Evolutionary conservation across 164 flowering plant species (phyloP).

Genomic region (Hamamelis virginiana): DNA sequence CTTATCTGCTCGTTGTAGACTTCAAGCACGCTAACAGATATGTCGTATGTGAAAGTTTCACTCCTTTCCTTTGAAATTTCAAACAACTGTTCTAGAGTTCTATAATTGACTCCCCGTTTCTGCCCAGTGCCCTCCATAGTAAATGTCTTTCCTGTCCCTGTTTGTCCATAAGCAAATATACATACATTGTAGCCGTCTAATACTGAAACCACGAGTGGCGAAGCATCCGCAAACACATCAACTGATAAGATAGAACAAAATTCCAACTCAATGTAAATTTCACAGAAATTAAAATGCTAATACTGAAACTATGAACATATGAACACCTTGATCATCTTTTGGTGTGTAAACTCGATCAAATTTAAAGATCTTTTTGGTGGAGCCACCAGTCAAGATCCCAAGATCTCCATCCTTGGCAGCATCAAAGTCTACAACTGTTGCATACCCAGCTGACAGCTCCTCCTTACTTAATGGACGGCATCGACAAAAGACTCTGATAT

Average conservation of each 20-base stretch:
- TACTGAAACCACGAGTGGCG: conserved; percentile 37
- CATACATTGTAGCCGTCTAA: conserved; percentile 46
- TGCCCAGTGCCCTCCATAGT: conserved; percentile 52
- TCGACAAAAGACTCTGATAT: conserved; percentile 89
- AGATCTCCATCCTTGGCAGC: conserved; percentile 81
- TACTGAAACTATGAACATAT: too few relatives aligned
- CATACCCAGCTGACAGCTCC: conserved; percentile 49
- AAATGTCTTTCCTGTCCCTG: conserved; percentile 46
- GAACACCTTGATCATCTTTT: conserved; percentile 74
- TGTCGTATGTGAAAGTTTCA: conserved; percentile 53
- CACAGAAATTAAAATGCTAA: too few relatives aligned
- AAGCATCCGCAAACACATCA: conserved; percentile 35
- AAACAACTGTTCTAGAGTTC: conserved; percentile 77
- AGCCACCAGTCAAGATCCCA: conserved; percentile 46
- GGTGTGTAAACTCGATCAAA: conserved; percentile 84
- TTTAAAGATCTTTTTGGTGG: conserved; percentile 63
- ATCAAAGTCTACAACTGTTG: conserved; percentile 62
- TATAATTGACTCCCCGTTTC: conserved; percentile 82
- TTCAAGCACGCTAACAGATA: conserved; percentile 88
- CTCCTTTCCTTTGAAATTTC: conserved; percentile 53
- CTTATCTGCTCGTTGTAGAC: conserved; percentile 93
- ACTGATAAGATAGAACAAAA: conserved; percentile 14
- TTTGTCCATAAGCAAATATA: conserved; percentile 46
- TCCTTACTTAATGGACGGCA: conserved; percentile 75
- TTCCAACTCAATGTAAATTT: not conserved